phyloP scores from a whole-genome alignment of 495 filamentous ascomycete genomes.

The Podospora didyma region DNA sequence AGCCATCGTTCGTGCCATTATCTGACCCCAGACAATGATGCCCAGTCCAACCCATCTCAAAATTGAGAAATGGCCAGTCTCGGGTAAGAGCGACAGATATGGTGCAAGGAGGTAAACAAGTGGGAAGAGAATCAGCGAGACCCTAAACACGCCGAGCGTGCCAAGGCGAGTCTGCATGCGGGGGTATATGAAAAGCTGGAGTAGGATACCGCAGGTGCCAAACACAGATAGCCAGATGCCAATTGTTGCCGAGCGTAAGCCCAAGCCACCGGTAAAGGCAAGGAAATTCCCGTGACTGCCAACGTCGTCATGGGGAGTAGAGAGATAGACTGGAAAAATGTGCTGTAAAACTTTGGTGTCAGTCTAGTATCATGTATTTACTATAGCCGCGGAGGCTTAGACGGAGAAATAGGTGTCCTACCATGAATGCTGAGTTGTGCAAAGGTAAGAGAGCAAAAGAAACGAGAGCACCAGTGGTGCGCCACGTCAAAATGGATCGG shows the following conservation, averaged over 20 bases:
- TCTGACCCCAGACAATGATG: conserved; percentile 60
- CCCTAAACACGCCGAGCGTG: conserved; percentile 55
- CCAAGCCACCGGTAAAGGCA: conserved; percentile 69
- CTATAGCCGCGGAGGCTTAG: background rate
- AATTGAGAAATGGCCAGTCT: conserved; percentile 38
- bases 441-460: conserved; percentile 65
- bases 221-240: conserved; percentile 67
- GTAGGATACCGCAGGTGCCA: conserved; percentile 62
- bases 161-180: conserved; percentile 56
- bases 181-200: conserved; percentile 71
- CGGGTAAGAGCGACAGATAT: conserved; percentile 50
- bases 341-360: background rate
- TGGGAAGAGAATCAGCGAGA: conserved; percentile 60
- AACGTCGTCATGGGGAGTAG: conserved; percentile 43
- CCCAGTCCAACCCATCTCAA: conserved; percentile 52
- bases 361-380: background rate
- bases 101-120: conserved; percentile 63
- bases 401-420: conserved; percentile 41
- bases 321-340: conserved; percentile 69
- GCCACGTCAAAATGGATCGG: conserved; percentile 57
- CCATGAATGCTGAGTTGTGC: conserved; percentile 65
- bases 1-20: conserved; percentile 67
- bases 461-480: conserved; percentile 58
- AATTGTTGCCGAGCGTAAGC: conserved; percentile 61
- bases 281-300: conserved; percentile 43